Conservation (phyloP, 2,329 filamentous ascomycete genomes). For the Nothophaeocryptopus gaeumannii region DNA sequence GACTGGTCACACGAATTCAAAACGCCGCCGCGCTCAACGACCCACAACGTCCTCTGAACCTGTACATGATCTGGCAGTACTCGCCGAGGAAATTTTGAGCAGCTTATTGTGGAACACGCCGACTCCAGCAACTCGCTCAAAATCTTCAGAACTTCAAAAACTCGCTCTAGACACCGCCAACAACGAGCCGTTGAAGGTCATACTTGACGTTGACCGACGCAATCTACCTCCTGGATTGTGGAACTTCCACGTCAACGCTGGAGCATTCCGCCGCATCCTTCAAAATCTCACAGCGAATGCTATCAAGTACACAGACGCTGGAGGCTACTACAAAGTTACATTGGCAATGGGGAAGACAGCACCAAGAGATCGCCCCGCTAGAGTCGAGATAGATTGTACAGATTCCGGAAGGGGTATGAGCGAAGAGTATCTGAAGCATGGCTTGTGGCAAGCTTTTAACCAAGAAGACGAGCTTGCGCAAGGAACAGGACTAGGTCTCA, state of each 20-base stretch:
- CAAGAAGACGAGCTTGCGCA: slow-evolving; percentile 33
- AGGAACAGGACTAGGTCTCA: slow-evolving; percentile 36
- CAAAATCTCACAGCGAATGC: slow-evolving; percentile 48
- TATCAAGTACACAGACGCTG: slow-evolving; percentile 46
- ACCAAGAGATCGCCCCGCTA: background rate
- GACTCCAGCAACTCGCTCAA: slow-evolving; percentile 1
- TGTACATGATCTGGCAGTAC: slow-evolving; percentile 7
- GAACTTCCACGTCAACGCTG: slow-evolving; percentile 43
- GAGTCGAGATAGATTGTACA: slow-evolving; percentile 6
- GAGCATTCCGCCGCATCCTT: slow-evolving; percentile 45
- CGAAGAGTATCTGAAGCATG: slow-evolving; percentile 27
- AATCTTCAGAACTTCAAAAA: background rate
- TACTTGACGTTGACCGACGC: slow-evolving; percentile 40
- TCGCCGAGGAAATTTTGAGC: slow-evolving; percentile 16
- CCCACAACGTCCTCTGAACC: slow-evolving; percentile 1
- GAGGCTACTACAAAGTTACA: slow-evolving; percentile 9
- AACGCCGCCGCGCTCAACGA: background rate
- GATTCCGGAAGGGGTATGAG: slow-evolving; percentile 37
- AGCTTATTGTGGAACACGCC: slow-evolving; percentile 8
- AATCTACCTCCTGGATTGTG: slow-evolving; percentile 33
- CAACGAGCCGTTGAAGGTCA: slow-evolving; percentile 39
- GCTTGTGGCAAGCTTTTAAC: slow-evolving; percentile 34
- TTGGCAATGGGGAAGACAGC: background rate
- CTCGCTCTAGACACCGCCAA: background rate
- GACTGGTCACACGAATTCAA: background rate